Base-by-base conservation (phyloP, 139 green algal genomes). In the Chlamydomonas urium region DNA sequence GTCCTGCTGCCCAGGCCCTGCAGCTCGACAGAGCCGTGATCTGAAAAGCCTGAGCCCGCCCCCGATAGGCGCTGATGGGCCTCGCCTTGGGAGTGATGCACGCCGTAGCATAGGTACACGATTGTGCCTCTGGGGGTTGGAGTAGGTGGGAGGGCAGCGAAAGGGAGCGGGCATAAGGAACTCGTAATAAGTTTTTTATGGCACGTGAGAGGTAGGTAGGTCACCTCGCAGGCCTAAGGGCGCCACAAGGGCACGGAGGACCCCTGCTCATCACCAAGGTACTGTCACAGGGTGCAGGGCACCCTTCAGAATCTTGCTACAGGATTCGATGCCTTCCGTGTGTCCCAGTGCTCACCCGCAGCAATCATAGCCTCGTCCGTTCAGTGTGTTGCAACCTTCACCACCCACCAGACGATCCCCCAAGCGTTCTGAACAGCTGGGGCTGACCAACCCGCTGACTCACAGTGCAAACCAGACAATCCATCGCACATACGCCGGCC, bases 401-500 rank as follows among this genome's bases (percentile, higher is more conserved):
- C 5, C 21, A 35, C 24, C 5, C 21, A 62, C 23, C 53, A 62
- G 23, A 62, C 31, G 33, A 28, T 42, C 4, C 33, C 31, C 60
- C 38, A 5, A 62, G 5, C 24, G 8, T 32, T 29, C n/a, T 62
- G 8, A 10, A 17, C n/a, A 62, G 19, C 24, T 29, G 8, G 8
- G 23, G 19, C 17, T 14, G 8, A 32, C 53, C 53, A 8, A 62
- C 53, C 23, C 24, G 10, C 29, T 68, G 17, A 42, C 60, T 68
- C 33, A 68, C 60, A 68, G 19, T 48, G 28, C 19, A 59, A 90
- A 83, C 91, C 90, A 97, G 26, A 90, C 76, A 1, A 84, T 71
- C 76, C 93, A 94, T 2, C 90, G 78, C 45, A 90, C 81, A 47
- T 93, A 96, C 10, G 91, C 86, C 2, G 69, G 66, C 86, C 80